Evolutionary conservation across 805 yeast species (phyloP).

Genomic region (Metschnikowia similis): DNA sequence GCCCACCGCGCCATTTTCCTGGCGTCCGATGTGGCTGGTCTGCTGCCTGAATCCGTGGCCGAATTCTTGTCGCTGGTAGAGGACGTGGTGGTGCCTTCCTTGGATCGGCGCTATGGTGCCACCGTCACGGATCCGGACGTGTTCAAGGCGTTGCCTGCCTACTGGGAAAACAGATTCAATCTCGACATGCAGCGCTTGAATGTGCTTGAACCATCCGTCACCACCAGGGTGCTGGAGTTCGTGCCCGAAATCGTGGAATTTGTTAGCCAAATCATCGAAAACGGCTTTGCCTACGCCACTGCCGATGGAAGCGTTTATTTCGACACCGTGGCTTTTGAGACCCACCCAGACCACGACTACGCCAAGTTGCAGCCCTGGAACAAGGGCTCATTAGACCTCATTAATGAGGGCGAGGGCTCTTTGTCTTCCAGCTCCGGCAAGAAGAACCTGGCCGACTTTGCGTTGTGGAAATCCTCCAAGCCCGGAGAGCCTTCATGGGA

Average conservation of each 20-base stretch:
- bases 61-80: conserved; percentile 47
- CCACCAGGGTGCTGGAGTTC: conserved; percentile 93
- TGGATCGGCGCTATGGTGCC: conserved; percentile 71
- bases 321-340: conserved; percentile 80
- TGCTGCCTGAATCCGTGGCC: conserved; percentile 6
- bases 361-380: conserved; percentile 99
- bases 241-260: conserved; percentile 86
- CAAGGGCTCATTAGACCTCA: conserved; percentile 78
- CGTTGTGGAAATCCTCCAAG: conserved; percentile 93
- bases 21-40: background rate
- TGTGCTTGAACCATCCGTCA: conserved; percentile 77
- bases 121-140: conserved; percentile 79
- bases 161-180: conserved; percentile 84
- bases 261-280: conserved; percentile 67
- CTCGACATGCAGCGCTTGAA: conserved; percentile 81
- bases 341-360: conserved; percentile 66
- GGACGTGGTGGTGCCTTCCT: conserved; percentile 67
- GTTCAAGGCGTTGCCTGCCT: conserved; percentile 77
- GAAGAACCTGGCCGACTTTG: conserved; percentile 79
- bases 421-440: conserved; percentile 55
- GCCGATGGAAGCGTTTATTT: conserved; percentile 94
- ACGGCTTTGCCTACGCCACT: conserved; percentile 82
- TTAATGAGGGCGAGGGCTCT: conserved; percentile 94
- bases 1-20: conserved; percentile 47
- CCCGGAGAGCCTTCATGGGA: conserved; percentile 97